Percentiles rank a stretch among this genome's conserved stretches.
Evolutionary conservation across 108 stramenopile genomes (phyloP).

Genomic region (Conticribra weissflogii): DNA sequence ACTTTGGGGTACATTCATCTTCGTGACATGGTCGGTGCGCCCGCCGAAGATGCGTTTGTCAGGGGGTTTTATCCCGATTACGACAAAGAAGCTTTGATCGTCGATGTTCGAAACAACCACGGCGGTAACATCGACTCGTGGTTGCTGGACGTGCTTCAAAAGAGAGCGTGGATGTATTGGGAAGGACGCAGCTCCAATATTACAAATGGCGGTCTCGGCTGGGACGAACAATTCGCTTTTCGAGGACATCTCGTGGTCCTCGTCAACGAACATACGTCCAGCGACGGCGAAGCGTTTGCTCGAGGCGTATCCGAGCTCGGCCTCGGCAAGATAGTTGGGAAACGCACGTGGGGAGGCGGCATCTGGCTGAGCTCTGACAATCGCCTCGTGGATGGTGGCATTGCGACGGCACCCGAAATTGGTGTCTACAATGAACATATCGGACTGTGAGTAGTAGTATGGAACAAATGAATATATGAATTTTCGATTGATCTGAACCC

Average conservation of each 20-base stretch:
- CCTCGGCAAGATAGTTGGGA: slow-evolving; percentile 75
- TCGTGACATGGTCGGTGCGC: slow-evolving; percentile 59
- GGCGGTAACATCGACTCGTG: slow-evolving; percentile 84
- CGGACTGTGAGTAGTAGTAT: too few relatives aligned
- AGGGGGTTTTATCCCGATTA: slow-evolving; percentile 76
- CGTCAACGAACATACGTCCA: slow-evolving; percentile 70
- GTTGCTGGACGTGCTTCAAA: slow-evolving; percentile 69
- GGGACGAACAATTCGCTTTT: slow-evolving; percentile 78
- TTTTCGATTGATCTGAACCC: too few relatives aligned
- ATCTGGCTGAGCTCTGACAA: slow-evolving; percentile 81
- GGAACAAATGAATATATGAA: too few relatives aligned
- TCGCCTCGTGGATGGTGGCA: slow-evolving; percentile 73
- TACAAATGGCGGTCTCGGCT: slow-evolving; percentile 65
- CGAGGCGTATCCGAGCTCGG: slow-evolving; percentile 77
- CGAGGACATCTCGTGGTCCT: slow-evolving; percentile 78
- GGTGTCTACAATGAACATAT: slow-evolving; percentile 72
- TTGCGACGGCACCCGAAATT: slow-evolving; percentile 69
- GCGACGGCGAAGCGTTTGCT: slow-evolving; percentile 79
- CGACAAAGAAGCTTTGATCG: slow-evolving; percentile 71
- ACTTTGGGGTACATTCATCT: slow-evolving; percentile 74
- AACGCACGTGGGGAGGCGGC: slow-evolving; percentile 83
- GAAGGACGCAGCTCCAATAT: slow-evolving; percentile 45
- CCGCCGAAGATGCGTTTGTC: slow-evolving; percentile 69
- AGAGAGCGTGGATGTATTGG: slow-evolving; percentile 82
- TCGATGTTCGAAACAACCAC: slow-evolving; percentile 73